Evolutionary conservation across 2,329 filamentous ascomycete genomes (phyloP), one percentile per base, ranked within the genome.

Genomic region (Cercospora sesami): DNA sequence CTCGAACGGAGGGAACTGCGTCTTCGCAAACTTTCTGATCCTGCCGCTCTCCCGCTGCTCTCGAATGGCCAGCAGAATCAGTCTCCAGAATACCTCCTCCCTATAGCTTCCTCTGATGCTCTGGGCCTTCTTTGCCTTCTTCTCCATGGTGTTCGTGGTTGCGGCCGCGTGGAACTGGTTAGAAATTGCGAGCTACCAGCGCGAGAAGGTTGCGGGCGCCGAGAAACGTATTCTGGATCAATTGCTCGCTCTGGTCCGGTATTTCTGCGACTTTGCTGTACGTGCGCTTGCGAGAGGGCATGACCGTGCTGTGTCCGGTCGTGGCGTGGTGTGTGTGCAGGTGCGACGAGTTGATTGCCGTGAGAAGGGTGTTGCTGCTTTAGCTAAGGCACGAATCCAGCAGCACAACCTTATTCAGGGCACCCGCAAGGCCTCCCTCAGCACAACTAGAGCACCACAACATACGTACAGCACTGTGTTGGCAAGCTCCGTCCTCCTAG

Each of bases 61-160:
- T 18, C 18, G 5, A 10, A 63, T 63, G 39, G 60, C 60, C 1
- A 1, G 12, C n/a, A 63, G 39, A 16, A 63, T 18, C 28, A 31
- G 26, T n/a, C n/a, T n/a, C 60, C 60, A 63, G 42, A 63, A 45
- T 16, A 55, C 42, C 28, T 28, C 51, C 42, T 53, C 60, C 42
- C 16, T 63, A 4, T 48, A 48, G 42, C 42, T 48, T 48, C 42
- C 18, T 18, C 42, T 48, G 42, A 53, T 31, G 8, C 42, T 9
- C 12, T 28, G 10, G 28, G 23, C 39, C 21, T 28, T 10, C 28
- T 48, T 18, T 9, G 14, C 28, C 60, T 28, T 16, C 28, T 48
- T 28, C 5, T 14, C 60, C 60, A 63, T 63, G 28, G 60, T 53
- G 3, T 9, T 45, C n/a, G 26, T 28, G 4, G 26, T 36, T 18